Evolutionary conservation across 306 rosid genomes (phyloP).

Genomic region (Cicer cuneatum): DNA sequence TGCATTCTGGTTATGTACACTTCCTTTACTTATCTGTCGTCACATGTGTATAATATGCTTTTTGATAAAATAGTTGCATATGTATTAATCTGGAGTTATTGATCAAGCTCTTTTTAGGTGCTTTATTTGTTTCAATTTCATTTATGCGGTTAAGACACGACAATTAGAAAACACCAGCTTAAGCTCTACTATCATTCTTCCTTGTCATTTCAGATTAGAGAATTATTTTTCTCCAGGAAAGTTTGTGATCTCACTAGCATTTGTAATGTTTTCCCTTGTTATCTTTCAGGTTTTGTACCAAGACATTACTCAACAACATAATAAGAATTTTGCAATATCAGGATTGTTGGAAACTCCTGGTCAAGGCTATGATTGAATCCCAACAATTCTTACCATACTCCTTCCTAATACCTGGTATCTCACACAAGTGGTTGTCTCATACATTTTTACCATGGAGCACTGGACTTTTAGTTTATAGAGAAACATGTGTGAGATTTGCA

Average conservation of each 20-base stretch:
- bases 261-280: not conserved
- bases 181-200: not conserved
- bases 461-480: not conserved
- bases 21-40: conserved; percentile 28
- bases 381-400: not conserved
- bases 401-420: not conserved
- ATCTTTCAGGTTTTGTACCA: conserved; percentile 46
- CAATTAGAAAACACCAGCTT: not conserved
- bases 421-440: not conserved
- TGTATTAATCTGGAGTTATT: conserved; percentile 16
- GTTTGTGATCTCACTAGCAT: conserved; percentile 27
- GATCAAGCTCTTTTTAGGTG: not conserved
- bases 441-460: conserved; percentile 26
- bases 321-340: conserved; percentile 30
- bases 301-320: conserved; percentile 24
- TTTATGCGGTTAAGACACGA: not conserved
- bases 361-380: conserved; percentile 36
- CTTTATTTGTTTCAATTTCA: not conserved
- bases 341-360: conserved; percentile 35
- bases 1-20: conserved; percentile 16
- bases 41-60: conserved; percentile 34
- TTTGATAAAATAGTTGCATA: conserved; percentile 29
- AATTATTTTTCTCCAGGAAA: not conserved
- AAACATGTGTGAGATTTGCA: conserved; percentile 13
- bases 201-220: not conserved